These are phyloP conservation scores for Wickerhamiella cacticola DNA, from an alignment of 805 yeast species.

Conservation along the genomic window DNA sequence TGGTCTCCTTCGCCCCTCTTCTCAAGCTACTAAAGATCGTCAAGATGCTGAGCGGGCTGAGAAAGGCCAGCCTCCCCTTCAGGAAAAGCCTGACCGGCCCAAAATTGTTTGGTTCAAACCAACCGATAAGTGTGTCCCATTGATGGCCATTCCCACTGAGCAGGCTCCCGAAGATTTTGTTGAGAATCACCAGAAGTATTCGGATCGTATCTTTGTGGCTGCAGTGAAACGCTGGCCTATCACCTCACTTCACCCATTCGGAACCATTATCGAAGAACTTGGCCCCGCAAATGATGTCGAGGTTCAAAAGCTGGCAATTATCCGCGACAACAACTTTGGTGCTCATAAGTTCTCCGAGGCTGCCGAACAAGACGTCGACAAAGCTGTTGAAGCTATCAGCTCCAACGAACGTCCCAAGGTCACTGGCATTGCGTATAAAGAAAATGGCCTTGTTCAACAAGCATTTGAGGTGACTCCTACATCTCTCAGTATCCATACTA, in stretches of 20 bases:
- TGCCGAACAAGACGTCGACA: constrained; percentile 32
- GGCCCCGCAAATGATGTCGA: constrained; percentile 67
- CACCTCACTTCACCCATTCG: constrained; percentile 95
- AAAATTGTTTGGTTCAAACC: constrained; percentile 99
- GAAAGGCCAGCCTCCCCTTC: constrained; percentile 20
- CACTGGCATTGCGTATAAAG: constrained; percentile 42
- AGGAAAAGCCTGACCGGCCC: constrained; percentile 41
- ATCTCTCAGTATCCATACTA: constrained; percentile 68
- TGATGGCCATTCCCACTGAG: constrained; percentile 96
- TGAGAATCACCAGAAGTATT: constrained; percentile 75
- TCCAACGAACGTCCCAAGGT: constrained; percentile 8
- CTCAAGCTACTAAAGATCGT: constrained; percentile 74
- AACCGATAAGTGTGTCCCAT: constrained; percentile 92
- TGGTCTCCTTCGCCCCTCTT: constrained; percentile 90
- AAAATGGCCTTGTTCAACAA: constrained; percentile 51
- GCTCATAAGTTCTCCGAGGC: constrained; percentile 35
- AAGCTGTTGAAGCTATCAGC: constrained; percentile 18
- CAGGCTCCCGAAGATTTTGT: constrained; percentile 95
- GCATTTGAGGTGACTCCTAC: constrained; percentile 68
- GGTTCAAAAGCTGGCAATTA: constrained; percentile 76
- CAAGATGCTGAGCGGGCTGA: constrained; percentile 30
- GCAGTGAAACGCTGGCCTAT: constrained; percentile 98
- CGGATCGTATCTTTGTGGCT: constrained; percentile 77
- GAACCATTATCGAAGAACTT: constrained; percentile 75
- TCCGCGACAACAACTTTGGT: constrained; percentile 50